phyloP scores from a whole-genome alignment of 1,284 basidiomycete genomes.

The Microbotryomycetes sp. region DNA sequence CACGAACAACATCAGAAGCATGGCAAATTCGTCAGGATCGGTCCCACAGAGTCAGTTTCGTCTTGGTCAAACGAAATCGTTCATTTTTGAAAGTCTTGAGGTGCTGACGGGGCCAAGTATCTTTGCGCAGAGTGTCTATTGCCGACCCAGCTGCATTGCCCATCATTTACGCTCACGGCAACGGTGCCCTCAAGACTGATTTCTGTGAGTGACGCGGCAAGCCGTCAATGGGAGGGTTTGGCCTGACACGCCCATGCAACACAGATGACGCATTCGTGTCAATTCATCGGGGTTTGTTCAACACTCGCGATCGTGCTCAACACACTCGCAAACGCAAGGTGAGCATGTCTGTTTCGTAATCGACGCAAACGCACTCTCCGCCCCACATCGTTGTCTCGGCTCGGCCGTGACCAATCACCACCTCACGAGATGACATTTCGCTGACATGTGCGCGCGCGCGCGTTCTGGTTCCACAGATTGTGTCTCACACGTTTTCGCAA shows the following conservation, averaged over 20 bases:
- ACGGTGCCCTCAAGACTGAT: constrained; percentile 30
- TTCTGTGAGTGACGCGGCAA: constrained; percentile 20
- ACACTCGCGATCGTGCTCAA: constrained; percentile 70
- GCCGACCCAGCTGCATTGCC: constrained; percentile 70
- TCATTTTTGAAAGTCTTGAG: too few species aligned
- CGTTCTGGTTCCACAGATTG: neutral
- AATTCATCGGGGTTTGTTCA: constrained; percentile 51
- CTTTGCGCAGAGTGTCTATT: constrained; percentile 59
- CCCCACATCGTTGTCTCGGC: too few species aligned
- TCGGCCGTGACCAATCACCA: too few species aligned
- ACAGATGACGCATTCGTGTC: constrained; percentile 31
- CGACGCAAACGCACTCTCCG: too few species aligned
- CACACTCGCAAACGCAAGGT: constrained; percentile 53
- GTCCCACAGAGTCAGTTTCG: constrained; percentile 53
- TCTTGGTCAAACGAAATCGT: too few species aligned
- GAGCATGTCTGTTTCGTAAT: constrained; percentile 10
- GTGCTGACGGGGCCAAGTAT: neutral
- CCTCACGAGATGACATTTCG: neutral
- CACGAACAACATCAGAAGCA: constrained; percentile 69
- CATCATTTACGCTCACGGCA: constrained; percentile 51
- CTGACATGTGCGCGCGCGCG: neutral
- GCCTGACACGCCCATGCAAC: neutral
- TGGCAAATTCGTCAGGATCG: constrained; percentile 75
- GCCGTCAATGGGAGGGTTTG: neutral
- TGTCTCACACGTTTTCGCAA: constrained; percentile 5